Base-by-base conservation (phyloP, 345 rosid species). In the Euphorbia peplus region DNA sequence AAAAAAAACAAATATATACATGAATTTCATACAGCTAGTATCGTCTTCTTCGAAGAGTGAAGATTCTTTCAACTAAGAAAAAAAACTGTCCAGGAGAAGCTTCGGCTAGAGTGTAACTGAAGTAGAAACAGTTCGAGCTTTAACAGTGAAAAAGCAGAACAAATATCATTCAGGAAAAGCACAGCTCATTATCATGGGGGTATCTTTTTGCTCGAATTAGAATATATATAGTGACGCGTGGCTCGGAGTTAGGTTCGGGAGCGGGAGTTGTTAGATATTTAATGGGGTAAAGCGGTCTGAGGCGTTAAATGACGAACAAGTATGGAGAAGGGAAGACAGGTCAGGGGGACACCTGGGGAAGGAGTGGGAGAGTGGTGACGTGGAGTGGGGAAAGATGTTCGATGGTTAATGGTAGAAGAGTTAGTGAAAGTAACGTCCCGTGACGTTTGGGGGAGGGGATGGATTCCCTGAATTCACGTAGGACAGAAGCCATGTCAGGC, bases 81-180 rank as follows among this genome's bases (percentile, higher is more conserved):
- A 50, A 46, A 48, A 50, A 46, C 7, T 60, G 48, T 13, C 16
- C 39, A 1, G 41, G 12, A 11, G 64, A 44, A 54, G 60, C 11
- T 21, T 50, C 35, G 50, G 5, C 0, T 54, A 25, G 68, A 70
- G 74, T 63, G 74, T 55, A 63, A 71, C 29, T 28, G 63, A 71
- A 71, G 68, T 5, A 63, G 74, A 70, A 53, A n/a, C 55, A 3
- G 68, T 6, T 71, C 63, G 68, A 42, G 37, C 63, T 59, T 67
- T 67, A 67, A 67, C 62, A 32, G 69, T 13, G 56, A 35, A 35
- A 29, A 28, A 29, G 65, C 50, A 61, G n/a, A 39, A 39, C n/a
- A 4, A 25, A 44, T 12, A 44, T 63, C 66, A 42, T 22, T 63
- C 66, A 21, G 13, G 48, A 30, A 63, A 63, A 63, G 53, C 53